Percentiles rank a stretch among this genome's conserved stretches.
Evolutionary conservation across 345 rosid species (phyloP).

Genomic region (Eucalyptus erythrocorys): DNA sequence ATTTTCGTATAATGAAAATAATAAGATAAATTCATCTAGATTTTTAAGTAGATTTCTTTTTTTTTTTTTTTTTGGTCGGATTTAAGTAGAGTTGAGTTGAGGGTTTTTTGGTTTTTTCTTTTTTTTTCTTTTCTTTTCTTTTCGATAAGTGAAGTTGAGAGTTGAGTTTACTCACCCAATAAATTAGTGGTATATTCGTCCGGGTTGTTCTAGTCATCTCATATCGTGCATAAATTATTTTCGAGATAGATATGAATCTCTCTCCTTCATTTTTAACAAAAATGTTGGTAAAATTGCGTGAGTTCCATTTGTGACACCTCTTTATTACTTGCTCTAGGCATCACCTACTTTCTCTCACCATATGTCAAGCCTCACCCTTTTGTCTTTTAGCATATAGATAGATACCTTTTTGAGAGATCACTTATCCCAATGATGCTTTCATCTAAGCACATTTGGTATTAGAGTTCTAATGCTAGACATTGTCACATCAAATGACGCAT

Average conservation of each 20-base stretch:
- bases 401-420: fast-evolving
- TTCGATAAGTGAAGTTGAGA: no score
- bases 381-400: no score
- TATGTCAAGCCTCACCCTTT: background rate
- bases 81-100: no score
- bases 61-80: no score
- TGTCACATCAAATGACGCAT: fast-evolving
- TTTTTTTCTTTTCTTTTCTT: no score
- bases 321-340: no score
- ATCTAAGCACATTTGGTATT: fast-evolving
- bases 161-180: background rate
- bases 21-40: background rate
- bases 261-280: background rate
- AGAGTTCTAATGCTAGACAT: fast-evolving
- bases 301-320: background rate
- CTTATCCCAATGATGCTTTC: fast-evolving
- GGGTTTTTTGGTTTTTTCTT: no score
- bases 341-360: fast-evolving
- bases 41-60: no score
- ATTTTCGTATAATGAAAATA: no score
- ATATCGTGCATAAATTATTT: background rate
- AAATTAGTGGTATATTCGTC: no score
- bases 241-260: no score
- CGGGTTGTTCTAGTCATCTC: no score
- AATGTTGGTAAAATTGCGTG: background rate